Evolutionary conservation across 202 grass and related monocot genomes (phyloP), one percentile per base, ranked within the genome.

Genomic region (Eragrostis tef): DNA sequence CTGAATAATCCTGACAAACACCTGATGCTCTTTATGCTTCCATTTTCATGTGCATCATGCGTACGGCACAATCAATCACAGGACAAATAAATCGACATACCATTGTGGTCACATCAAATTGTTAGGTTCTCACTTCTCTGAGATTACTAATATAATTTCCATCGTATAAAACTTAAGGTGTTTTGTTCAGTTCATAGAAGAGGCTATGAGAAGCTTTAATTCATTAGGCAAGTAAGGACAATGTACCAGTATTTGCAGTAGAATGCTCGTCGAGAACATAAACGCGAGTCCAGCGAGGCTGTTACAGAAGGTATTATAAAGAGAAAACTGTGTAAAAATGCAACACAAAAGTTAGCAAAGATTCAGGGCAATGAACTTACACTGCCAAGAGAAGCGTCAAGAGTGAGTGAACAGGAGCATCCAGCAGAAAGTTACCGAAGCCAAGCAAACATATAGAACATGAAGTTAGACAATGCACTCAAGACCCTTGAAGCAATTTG

Each of bases 201-300:
- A 79, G 6, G 50, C 11, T 25, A 48, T 8, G 0, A 58, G 44
- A 8, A 56, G 11, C 26, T 48, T 67, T 84, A 69, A 17, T 67
- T 81, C 69, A 13, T 64, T 25, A 79, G 15, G 56, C 41, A 24
- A 65, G 31, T 17, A 70, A 65, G 31, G 21, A 70, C 39, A 21
- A 6, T 13, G 5, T 91, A 98, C 95, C 95, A 98, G 82, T 64
- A 98, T 94, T 75, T 98, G 92, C 83, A 98, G 82, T 50, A 98
- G 80, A 88, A 98, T 87, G 62, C 92, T 98, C n/a, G 96, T 83
- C 6, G 96, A 98, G 74, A 93, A 98, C 96, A 98, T 98, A 93
- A 93, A 95, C 0, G 92, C 96, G 48, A 98, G 88, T 88, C 88
- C 96, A 91, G 83, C 92, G 0, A 98, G 90, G 49, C 96, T 98